Conservation (phyloP, 768 basidiomycete species). For the Clitopilus hobsonii region DNA sequence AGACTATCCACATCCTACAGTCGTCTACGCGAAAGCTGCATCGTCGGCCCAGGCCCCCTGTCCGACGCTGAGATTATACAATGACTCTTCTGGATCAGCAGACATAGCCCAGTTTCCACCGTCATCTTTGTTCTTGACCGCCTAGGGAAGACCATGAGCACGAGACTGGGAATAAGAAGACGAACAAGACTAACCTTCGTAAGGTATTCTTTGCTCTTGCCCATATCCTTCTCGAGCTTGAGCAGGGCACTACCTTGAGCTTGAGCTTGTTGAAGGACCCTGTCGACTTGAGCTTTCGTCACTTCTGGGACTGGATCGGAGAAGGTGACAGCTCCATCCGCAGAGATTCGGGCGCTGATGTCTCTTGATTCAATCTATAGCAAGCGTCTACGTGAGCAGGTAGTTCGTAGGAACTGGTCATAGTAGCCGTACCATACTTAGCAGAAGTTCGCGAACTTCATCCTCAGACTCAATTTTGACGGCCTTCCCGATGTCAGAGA, state of each 20-base stretch:
- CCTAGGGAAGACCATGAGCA: not conserved
- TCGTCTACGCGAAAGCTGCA: not conserved
- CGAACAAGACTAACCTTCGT: slow-evolving; percentile 45
- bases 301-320: slow-evolving; percentile 58
- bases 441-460: slow-evolving; percentile 52
- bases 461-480: slow-evolving; percentile 47
- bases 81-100: not conserved
- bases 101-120: not conserved
- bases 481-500: slow-evolving; percentile 64
- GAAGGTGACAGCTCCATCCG: slow-evolving; percentile 71
- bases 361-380: slow-evolving; percentile 65
- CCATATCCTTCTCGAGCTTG: slow-evolving; percentile 50
- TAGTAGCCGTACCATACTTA: slow-evolving; percentile 63
- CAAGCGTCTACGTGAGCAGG: not conserved
- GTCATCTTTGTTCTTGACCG: not conserved
- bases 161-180: not conserved
- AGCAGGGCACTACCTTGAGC: slow-evolving; percentile 44
- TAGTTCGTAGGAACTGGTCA: not conserved
- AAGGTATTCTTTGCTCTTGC: slow-evolving; percentile 67
- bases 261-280: slow-evolving; percentile 49
- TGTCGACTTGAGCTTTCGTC: slow-evolving; percentile 57
- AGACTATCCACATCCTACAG: not conserved
- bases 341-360: slow-evolving; percentile 64
- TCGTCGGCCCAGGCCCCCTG: not conserved
- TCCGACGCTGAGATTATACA: not conserved